Evolutionary conservation across 371 early-diverging fungal species (phyloP).

Genomic region (Catenaria anguillulae): DNA sequence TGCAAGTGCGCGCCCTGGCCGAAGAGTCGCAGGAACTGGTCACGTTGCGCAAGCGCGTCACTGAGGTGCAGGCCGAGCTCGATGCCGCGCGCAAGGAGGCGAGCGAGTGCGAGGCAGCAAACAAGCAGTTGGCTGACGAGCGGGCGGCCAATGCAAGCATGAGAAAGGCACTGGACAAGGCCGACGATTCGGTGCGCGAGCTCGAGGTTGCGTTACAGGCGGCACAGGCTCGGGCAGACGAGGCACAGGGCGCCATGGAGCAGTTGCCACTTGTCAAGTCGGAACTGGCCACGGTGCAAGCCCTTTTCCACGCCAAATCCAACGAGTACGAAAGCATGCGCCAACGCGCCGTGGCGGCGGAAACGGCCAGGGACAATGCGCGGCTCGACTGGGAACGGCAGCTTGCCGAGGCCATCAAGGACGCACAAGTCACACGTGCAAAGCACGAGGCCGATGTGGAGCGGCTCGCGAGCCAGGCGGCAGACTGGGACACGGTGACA

Average conservation of each 20-base stretch:
- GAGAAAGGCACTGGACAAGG: too few species aligned
- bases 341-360: background rate
- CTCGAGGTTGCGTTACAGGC: too few species aligned
- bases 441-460: background rate
- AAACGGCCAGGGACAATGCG: background rate
- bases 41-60: background rate
- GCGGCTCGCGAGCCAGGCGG: background rate
- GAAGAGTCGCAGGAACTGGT: background rate
- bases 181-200: too few species aligned
- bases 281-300: background rate
- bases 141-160: too few species aligned
- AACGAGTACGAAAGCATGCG: background rate
- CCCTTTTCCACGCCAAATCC: background rate
- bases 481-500: background rate
- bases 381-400: background rate
- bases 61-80: background rate
- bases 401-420: background rate
- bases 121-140: too few species aligned
- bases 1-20: background rate
- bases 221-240: too few species aligned
- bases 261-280: background rate
- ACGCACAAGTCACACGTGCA: background rate
- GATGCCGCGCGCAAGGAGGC: background rate
- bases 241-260: too few species aligned
- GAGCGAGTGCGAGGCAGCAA: background rate